Conservation (phyloP, 352 stramenopile genomes). For the Phytophthora citrophthora region DNA sequence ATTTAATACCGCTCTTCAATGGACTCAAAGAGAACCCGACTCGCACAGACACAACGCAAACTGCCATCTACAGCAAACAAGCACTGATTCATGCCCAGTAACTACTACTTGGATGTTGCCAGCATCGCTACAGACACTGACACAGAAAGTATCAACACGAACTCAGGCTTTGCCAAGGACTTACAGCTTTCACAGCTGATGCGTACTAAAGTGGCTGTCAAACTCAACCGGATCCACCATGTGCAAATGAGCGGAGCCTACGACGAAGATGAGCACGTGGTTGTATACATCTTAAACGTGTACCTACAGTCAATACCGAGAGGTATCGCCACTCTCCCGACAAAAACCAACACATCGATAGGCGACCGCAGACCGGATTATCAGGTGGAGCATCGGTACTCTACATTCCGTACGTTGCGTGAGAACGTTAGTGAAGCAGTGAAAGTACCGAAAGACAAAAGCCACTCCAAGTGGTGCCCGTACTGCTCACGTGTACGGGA, state of each 20-base stretch:
- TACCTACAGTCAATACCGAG: constrained; percentile 39
- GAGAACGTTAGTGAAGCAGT: constrained; percentile 30
- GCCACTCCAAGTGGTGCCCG: constrained; percentile 56
- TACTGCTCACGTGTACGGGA: constrained; percentile 56
- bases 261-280: constrained; percentile 24
- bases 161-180: constrained; percentile 1
- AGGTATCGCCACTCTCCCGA: constrained; percentile 35
- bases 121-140: constrained; percentile 2
- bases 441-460: constrained; percentile 21
- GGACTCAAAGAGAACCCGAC: too few species aligned
- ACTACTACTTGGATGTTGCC: neutral
- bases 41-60: neutral
- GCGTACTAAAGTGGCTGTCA: constrained; percentile 28
- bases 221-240: constrained; percentile 59
- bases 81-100: neutral
- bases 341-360: neutral
- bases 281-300: constrained; percentile 53
- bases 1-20: too few species aligned
- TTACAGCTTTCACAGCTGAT: constrained; percentile 8
- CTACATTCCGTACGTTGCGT: constrained; percentile 53
- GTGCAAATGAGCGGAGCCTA: constrained; percentile 41
- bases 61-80: neutral
- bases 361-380: constrained; percentile 27
- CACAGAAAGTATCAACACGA: constrained; percentile 3
- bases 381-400: constrained; percentile 60